These are phyloP conservation scores for Coemansia sp. DNA, from an alignment of 192 early-diverging fungal species.

Conservation along the genomic window DNA sequence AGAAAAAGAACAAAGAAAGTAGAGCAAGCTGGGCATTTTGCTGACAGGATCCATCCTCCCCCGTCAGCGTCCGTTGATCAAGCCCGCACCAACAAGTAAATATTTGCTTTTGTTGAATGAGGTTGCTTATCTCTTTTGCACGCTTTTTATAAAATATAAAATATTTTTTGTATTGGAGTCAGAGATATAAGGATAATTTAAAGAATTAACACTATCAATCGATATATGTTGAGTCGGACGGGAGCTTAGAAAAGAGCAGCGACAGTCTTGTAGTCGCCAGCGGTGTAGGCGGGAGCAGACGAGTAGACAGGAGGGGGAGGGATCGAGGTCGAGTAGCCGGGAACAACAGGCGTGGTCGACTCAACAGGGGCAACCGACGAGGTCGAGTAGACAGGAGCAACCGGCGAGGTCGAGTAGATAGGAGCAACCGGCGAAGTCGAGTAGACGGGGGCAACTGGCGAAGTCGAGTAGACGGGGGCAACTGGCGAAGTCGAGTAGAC, in stretches of 20 bases:
- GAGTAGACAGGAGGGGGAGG: neutral
- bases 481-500: neutral
- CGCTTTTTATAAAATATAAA: neutral
- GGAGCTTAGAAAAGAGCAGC: conserved; percentile 37
- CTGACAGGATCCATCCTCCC: neutral
- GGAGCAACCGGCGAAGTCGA: neutral
- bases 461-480: neutral
- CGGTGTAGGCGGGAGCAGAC: conserved; percentile 19
- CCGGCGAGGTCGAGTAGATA: neutral
- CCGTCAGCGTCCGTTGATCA: no score
- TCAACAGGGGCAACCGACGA: no score
- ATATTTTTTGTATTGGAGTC: neutral
- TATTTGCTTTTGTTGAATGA: no score
- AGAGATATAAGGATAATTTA: neutral
- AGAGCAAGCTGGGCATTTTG: neutral
- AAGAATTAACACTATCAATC: neutral
- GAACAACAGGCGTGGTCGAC: neutral
- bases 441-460: neutral
- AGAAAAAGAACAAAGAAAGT: neutral
- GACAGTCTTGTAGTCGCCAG: conserved; percentile 24
- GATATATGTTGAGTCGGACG: neutral
- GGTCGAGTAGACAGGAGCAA: neutral
- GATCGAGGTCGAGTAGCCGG: neutral
- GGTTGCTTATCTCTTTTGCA: neutral
- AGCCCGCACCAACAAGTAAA: no score